These are phyloP conservation scores for Aspergillus spinulosporus DNA, from an alignment of 2,329 filamentous ascomycete genomes.

Conservation along the genomic window DNA sequence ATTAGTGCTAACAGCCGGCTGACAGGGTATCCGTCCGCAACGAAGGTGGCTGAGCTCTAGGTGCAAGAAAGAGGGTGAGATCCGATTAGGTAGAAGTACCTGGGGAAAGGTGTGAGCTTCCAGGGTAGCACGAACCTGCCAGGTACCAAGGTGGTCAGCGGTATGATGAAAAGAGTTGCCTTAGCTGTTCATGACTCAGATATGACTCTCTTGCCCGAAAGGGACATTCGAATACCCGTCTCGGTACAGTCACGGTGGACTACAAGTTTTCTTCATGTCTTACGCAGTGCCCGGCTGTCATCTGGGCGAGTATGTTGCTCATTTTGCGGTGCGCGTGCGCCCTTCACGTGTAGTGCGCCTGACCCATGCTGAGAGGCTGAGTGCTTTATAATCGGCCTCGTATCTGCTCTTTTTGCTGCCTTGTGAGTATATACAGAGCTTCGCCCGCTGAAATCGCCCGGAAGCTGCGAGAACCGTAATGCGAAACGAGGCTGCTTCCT, in stretches of 20 bases:
- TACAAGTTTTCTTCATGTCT: neutral
- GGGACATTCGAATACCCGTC: neutral
- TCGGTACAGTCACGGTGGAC: neutral
- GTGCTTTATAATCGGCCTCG: constrained; percentile 17
- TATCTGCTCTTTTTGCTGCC: neutral
- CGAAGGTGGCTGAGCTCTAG: neutral
- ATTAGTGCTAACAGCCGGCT: neutral
- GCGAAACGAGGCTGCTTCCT: constrained; percentile 1
- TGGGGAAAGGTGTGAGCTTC: neutral
- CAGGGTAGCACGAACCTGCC: neutral
- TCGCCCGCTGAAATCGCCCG: constrained; percentile 2
- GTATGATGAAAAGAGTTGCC: neutral
- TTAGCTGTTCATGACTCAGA: neutral
- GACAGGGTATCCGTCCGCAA: neutral
- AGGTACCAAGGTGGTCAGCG: neutral
- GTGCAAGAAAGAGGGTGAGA: neutral
- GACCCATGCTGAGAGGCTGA: constrained; percentile 20
- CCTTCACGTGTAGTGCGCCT: constrained; percentile 23
- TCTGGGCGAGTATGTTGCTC: constrained; percentile 19
- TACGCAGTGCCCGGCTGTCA: constrained; percentile 8
- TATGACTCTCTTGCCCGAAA: neutral
- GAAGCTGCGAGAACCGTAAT: constrained; percentile 1
- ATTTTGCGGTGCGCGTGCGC: constrained; percentile 21
- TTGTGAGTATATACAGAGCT: neutral
- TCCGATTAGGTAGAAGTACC: neutral